A percentile compares a stretch with the other conserved stretches of the same genome.
phyloP scores from a whole-genome alignment of 2,329 filamentous ascomycete species.

The Fusarium marasasianum region DNA sequence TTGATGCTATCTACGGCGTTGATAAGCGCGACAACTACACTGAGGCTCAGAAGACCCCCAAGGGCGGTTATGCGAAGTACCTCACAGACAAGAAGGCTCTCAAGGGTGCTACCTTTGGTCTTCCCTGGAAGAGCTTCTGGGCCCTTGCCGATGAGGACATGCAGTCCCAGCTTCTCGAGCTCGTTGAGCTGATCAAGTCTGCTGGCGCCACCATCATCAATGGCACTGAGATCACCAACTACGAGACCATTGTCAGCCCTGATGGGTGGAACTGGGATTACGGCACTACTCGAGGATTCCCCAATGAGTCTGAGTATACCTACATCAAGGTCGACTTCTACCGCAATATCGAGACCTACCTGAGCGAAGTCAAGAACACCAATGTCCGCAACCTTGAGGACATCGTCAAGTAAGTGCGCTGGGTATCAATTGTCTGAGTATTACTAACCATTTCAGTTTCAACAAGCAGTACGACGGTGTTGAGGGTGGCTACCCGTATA shows the following conservation, averaged over 20 bases:
- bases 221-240: slow-evolving; percentile 72
- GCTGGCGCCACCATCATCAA: slow-evolving; percentile 76
- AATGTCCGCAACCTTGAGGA: slow-evolving; percentile 68
- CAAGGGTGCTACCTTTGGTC: slow-evolving; percentile 70
- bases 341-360: slow-evolving; percentile 68
- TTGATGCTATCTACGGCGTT: slow-evolving; percentile 74
- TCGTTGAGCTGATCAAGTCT: slow-evolving; percentile 61
- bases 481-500: slow-evolving; percentile 71
- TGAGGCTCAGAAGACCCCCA: slow-evolving; percentile 63
- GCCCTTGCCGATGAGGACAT: slow-evolving; percentile 65
- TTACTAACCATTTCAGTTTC: slow-evolving; percentile 61
- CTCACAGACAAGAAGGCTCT: slow-evolving; percentile 64
- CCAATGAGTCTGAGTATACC: slow-evolving; percentile 80
- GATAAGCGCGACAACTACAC: slow-evolving; percentile 75
- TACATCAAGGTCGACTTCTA: slow-evolving; percentile 78
- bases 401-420: slow-evolving; percentile 62
- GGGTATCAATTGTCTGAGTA: accelerated
- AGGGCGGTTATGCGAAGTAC: slow-evolving; percentile 65
- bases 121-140: slow-evolving; percentile 80
- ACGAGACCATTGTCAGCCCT: slow-evolving; percentile 68
- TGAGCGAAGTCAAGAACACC: slow-evolving; percentile 70
- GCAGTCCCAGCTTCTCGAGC: slow-evolving; percentile 58
- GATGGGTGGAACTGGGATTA: slow-evolving; percentile 81
- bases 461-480: slow-evolving; percentile 70
- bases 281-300: slow-evolving; percentile 66